Base-by-base conservation (phyloP, 139 green algal species). In the Marvania coccoides region DNA sequence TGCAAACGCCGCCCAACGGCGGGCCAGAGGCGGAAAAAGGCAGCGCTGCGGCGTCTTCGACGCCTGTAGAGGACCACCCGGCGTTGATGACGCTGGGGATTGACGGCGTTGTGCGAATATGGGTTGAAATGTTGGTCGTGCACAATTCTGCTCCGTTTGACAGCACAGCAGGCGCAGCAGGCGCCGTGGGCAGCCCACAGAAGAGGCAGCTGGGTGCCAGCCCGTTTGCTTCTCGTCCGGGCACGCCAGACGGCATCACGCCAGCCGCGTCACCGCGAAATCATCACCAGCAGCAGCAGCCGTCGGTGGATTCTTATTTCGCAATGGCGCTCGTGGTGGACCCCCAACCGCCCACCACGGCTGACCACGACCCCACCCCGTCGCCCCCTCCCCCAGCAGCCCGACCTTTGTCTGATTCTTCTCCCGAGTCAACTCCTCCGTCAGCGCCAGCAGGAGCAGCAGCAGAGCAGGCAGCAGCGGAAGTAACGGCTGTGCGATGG, bases 51-150 rank as follows among this genome's bases (percentile, higher is more conserved):
- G 46, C 37, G n/a, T 23, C 39, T 4, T 35, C 35, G 6, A 29
- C 62, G 4, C 46, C 58, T 3, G 23, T 35, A 28, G 67, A 74
- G 34, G 69, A 75, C 39, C 69, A 75, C 6, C 69, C 69, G 7
- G 69, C 69, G 6, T 53, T 75, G 12, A 65, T 75, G 60, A 75
- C 69, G 13, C 26, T 65, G 13, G 53, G 29, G 10, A 58, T 62
- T 15, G 62, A 70, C 12, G 59, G 59, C 35, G 39, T 9, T 3
- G 46, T 70, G n/a, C 69, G 69, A 1, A n/a, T 75, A 3, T 75
- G 69, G 69, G 69, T 75, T 13, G 61, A 69, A 42, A 69, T 62
- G 42, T 42, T 69, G 15, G 42, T 69, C n/a, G 19, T 69, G 26
- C 39, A 66, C 23, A 24, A 66, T 58, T 28, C 14, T 13, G 5